Base-by-base conservation (phyloP, 768 basidiomycete genomes). In the Amyloporia xantha region DNA sequence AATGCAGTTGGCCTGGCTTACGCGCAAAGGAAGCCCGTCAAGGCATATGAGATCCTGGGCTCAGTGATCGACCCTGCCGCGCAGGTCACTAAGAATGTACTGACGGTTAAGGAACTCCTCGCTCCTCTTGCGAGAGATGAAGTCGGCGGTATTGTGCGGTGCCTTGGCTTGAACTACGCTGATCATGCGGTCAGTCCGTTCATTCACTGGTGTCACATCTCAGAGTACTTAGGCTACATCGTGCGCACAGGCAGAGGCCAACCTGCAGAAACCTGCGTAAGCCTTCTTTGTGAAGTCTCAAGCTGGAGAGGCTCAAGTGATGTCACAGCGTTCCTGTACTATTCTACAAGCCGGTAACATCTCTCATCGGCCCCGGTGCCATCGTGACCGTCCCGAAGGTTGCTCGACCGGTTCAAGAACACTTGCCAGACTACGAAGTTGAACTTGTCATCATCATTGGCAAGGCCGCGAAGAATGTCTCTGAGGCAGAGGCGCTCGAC, bases 381-480 rank as follows among this genome's bases (percentile, higher is more conserved):
- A 72, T 80, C 1, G 75, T 91, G 20, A 66, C 68, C 33, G 78
- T 91, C 39, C 87, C 88, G 2, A 73, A 67, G 20, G 78, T 70
- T 26, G 82, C 82, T 2, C 87, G 87, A 57, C 88, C 88, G 4
- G 74, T 78, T 1, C 69, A 80, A 25, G 76, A 79, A 35, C 83
- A 89, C 58, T 69, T 85, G 3, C 79, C 89, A 0, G 88, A 91
- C 65, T 91, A 90, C 56, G 88, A 91, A 56, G 86, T 84, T 47
- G 88, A 91, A 55, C 68, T 91, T 24, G 81, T 78, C 25, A 76
- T 95, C 54, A 84, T 93, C 47, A 86, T 95, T 44, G 90, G 91
- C 35, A 90, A 86, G 61, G 62, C 81, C 1, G 83, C 84, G 12
- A 90, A 84, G 70, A 67, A 93, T 59, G 88, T 95, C 20, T 75